phyloP scores from a whole-genome alignment of 2,329 filamentous ascomycete genomes.

The Pseudopithomyces maydicus region DNA sequence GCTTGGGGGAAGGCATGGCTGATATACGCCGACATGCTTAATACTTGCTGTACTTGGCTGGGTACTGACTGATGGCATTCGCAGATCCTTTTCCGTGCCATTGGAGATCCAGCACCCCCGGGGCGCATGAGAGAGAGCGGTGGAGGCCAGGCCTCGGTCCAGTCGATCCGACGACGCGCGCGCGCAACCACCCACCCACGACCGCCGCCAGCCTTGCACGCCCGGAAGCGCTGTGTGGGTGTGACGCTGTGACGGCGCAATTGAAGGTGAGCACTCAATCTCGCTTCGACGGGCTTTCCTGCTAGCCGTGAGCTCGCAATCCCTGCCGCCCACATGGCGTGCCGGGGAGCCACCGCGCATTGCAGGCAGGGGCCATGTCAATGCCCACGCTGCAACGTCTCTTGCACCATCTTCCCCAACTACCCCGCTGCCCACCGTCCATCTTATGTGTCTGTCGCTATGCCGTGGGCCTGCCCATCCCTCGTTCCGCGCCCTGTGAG shows the following conservation, averaged over 20 bases:
- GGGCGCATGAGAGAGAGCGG: not conserved
- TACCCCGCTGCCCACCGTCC: conserved; percentile 8
- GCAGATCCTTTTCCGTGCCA: conserved; percentile 19
- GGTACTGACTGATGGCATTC: conserved; percentile 24
- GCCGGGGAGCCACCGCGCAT: conserved; percentile 29
- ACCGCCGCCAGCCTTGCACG: conserved; percentile 8
- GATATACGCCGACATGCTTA: no score
- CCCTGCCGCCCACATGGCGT: conserved; percentile 42
- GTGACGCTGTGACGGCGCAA: conserved; percentile 28
- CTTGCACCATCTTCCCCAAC: conserved; percentile 28
- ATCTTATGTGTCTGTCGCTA: conserved; percentile 10
- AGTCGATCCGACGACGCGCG: not conserved
- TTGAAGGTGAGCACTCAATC: conserved; percentile 39
- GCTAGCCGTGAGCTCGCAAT: conserved; percentile 22
- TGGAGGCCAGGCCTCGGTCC: not conserved
- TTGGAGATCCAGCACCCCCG: not conserved
- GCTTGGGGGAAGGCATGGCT: conserved; percentile 35
- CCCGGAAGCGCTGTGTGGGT: conserved; percentile 13
- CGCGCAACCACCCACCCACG: not conserved
- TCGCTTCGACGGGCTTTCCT: conserved; percentile 31
- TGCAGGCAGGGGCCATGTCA: conserved; percentile 29
- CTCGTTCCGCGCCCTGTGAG: conserved; percentile 13
- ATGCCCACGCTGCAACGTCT: conserved; percentile 35
- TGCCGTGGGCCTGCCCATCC: conserved; percentile 9
- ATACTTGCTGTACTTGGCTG: no score